Conservation (phyloP, 768 basidiomycete genomes). For the Kwoniella mangroviensis region DNA sequence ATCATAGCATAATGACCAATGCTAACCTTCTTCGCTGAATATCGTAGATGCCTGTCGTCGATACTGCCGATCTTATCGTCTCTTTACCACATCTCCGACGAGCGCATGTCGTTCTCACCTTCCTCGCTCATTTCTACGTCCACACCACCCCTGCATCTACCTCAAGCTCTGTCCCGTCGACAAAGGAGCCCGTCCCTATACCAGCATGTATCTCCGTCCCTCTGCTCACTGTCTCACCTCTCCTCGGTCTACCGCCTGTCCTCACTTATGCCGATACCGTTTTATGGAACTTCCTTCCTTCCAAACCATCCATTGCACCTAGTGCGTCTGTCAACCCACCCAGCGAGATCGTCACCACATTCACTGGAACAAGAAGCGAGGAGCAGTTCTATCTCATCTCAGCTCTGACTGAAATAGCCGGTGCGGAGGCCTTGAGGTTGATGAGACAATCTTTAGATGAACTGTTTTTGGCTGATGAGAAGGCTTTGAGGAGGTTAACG, state of each 20-base stretch:
- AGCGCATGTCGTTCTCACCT: slow-evolving; percentile 86
- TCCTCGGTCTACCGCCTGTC: slow-evolving; percentile 81
- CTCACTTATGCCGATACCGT: slow-evolving; percentile 91
- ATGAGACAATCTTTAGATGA: slow-evolving; percentile 89
- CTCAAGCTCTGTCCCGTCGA: slow-evolving; percentile 26
- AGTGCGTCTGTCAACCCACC: slow-evolving; percentile 64
- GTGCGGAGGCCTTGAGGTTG: slow-evolving; percentile 79
- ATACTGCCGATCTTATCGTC: slow-evolving; percentile 63
- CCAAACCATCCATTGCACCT: slow-evolving; percentile 34
- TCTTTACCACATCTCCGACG: slow-evolving; percentile 73
- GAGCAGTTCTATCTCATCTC: slow-evolving; percentile 86
- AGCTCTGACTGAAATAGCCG: slow-evolving; percentile 81
- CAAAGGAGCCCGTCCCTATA: slow-evolving; percentile 64
- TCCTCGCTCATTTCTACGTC: slow-evolving; percentile 86
- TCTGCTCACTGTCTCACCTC: slow-evolving; percentile 69
- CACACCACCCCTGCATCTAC: slow-evolving; percentile 61
- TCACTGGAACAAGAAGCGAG: slow-evolving; percentile 80
- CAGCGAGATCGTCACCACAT: slow-evolving; percentile 58
- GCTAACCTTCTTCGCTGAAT: not conserved
- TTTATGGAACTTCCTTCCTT: slow-evolving; percentile 71
- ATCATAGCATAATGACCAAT: not conserved
- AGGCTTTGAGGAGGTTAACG: slow-evolving; percentile 70
- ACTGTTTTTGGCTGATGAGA: slow-evolving; percentile 74
- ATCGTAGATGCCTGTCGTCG: slow-evolving; percentile 73
- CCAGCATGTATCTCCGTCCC: slow-evolving; percentile 76